Base-by-base conservation (phyloP, 257 asterid genomes). In the Solanum boliviense region DNA sequence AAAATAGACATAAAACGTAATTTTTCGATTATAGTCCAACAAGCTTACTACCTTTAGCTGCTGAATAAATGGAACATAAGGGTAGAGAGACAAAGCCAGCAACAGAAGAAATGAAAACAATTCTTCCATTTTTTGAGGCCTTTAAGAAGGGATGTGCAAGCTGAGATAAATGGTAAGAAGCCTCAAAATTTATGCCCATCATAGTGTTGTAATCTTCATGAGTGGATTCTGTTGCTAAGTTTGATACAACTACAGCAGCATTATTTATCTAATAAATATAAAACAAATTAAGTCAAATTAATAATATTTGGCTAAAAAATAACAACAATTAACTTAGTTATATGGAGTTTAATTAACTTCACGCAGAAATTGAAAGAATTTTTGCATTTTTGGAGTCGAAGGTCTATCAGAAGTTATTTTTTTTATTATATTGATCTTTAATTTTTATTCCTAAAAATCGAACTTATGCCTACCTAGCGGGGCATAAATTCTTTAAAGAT, bases 101-200 rank as follows among this genome's bases (percentile, higher is more conserved):
- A 1, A 89, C 90, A 2, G 92, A 90, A 83, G 92, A 89, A 32
- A 90, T 90, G 89, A 87, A 90, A 4, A 90, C 81, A 18, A 90
- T 75, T 23, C 85, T 89, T 38, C 91, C 91, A 60, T 39, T 44
- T 79, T 46, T 84, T 21, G 92, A 85, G 5, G 91, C 91, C 27
- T 89, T 89, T 12, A 90, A 73, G 18, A 90, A 90, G 12, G 92
- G 90, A 27, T 87, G 84, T 71, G 92, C 86, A 2, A 90, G 89
- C 16, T 90, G 92, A 11, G 88, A 29, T 1, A 89, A 86, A 41
- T 90, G 91, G 73, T 78, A 90, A 34, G 90, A 90, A 13, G 92
- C 89, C 83, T 85, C 90, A 18, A 90, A 74, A 73, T 89, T 89
- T 16, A 65, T 79, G 18, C 86, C 88, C 90, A 89, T 85, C 16